These are phyloP conservation scores for Silene coronaria DNA, from an alignment of 179 eudicot genomes.

Conservation along the genomic window DNA sequence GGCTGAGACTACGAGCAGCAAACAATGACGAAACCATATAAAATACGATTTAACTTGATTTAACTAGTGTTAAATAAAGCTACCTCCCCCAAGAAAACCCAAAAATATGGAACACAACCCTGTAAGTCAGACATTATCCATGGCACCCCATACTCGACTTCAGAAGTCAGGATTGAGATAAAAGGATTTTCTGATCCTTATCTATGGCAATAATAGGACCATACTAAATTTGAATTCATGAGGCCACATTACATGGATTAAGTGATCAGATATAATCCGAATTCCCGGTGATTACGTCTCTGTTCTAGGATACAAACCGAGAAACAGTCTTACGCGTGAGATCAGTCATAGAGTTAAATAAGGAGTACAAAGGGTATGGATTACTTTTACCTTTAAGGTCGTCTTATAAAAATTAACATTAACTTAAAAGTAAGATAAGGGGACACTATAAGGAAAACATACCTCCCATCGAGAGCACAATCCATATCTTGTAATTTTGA, in stretches of 20 bases:
- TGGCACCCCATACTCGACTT: conserved; percentile 24
- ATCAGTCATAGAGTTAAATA: too few species aligned
- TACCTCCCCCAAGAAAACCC: too few species aligned
- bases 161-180: conserved; percentile 20
- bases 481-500: conserved; percentile 85
- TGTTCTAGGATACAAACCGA: too few species aligned
- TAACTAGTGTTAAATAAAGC: too few species aligned
- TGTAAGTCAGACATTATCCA: conserved; percentile 2
- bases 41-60: too few species aligned
- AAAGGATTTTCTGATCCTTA: conserved; percentile 18
- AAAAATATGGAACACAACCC: not conserved
- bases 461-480: conserved; percentile 71
- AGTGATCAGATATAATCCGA: conserved; percentile 17
- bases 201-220: conserved; percentile 21
- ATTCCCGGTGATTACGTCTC: too few species aligned
- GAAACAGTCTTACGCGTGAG: not conserved
- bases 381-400: too few species aligned
- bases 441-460: conserved; percentile 8
- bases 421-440: not conserved
- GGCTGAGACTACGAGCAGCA: too few species aligned
- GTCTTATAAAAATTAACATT: not conserved
- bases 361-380: too few species aligned
- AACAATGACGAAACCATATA: too few species aligned
- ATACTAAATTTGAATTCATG: conserved; percentile 18
- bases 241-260: conserved; percentile 34